Evolutionary conservation across 1,284 basidiomycete genomes (phyloP), one percentile per base, ranked within the genome.

Genomic region (Leccinum huronense): DNA sequence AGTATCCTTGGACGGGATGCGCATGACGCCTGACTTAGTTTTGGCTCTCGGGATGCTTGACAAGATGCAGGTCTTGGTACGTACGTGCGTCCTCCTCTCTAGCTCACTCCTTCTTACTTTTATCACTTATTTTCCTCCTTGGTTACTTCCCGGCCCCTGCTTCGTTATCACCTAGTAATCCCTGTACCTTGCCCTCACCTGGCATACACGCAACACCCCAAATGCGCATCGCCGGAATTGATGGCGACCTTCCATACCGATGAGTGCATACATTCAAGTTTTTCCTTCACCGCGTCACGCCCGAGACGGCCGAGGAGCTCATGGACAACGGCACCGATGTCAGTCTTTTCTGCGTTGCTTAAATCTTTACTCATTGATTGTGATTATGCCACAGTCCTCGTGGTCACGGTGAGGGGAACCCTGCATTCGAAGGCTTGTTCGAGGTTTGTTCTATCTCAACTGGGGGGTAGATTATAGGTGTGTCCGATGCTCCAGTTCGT

Each of bases 361-460:
- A 11, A 16, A 19, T 19, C 19, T n/a, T n/a, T 19, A 23, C 23
- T n/a, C 16, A n/a, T 30, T 71, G 63, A 67, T 63, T 38, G 23
- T 23, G 23, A 23, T 13, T 51, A 27, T 27, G 3, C 19, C 48
- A 19, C 19, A 94, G 93, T 94, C 76, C 81, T 97, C 34, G 85
- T 93, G 31, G 95, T 23, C 23, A 23, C 23, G 23, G 95, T 42
- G 96, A 98, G 66, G 97, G 99, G 75, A 98, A 98, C 72, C 97
- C 97, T 2, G 87, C 95, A 0, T 99, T 97, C 70, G 97, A 98
- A 69, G 97, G 97, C 0, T 80, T 99, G 0, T 99, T 96, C 71
- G 97, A 99, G 72, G 99, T 98, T 73, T 98, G 96, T 75, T 91
- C 94, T 2, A 97, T 98, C 63, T 97, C 94, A 0, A 95, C 97